Percentiles rank a stretch among this genome's conserved stretches.
Evolutionary conservation across 1,284 basidiomycete species (phyloP).

Genomic region (Polyporus tsugae): DNA sequence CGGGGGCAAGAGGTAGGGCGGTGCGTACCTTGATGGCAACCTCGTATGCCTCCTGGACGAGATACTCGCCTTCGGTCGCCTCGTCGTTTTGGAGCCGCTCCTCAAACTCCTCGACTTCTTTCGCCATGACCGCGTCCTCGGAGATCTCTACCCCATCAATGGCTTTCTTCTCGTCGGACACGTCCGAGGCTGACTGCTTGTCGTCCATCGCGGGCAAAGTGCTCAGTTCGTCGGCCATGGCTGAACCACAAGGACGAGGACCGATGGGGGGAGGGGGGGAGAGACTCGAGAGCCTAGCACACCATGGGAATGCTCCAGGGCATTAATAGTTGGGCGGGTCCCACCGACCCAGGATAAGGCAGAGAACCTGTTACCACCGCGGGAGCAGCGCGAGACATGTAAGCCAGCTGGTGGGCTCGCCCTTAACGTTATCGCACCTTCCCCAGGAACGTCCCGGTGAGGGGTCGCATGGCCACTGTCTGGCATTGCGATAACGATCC

Average conservation of each 20-base stretch:
- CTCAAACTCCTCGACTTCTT: constrained; percentile 46
- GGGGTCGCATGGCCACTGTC: background rate
- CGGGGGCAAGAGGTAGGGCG: background rate
- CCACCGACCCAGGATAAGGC: background rate
- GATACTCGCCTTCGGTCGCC: constrained; percentile 43
- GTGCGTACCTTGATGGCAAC: constrained; percentile 46
- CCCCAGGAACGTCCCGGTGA: background rate
- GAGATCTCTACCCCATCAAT: constrained; percentile 23
- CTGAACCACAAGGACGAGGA: constrained; percentile 7
- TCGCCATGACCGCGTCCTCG: constrained; percentile 37
- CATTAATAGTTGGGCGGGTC: background rate
- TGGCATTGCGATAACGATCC: background rate
- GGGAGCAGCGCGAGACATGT: background rate
- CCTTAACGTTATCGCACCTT: constrained; percentile 1
- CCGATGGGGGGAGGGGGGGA: background rate
- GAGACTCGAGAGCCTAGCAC: background rate
- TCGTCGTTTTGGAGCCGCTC: constrained; percentile 47
- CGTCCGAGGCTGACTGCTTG: constrained; percentile 33
- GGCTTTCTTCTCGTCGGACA: constrained; percentile 36
- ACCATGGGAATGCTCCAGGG: background rate
- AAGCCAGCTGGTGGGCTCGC: background rate
- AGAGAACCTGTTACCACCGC: background rate
- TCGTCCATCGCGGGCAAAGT: constrained; percentile 31
- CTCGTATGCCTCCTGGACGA: constrained; percentile 45
- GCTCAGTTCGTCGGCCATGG: constrained; percentile 29